These are phyloP conservation scores for Micractinium conductrix DNA, from an alignment of 139 green algal species.

Conservation along the genomic window DNA sequence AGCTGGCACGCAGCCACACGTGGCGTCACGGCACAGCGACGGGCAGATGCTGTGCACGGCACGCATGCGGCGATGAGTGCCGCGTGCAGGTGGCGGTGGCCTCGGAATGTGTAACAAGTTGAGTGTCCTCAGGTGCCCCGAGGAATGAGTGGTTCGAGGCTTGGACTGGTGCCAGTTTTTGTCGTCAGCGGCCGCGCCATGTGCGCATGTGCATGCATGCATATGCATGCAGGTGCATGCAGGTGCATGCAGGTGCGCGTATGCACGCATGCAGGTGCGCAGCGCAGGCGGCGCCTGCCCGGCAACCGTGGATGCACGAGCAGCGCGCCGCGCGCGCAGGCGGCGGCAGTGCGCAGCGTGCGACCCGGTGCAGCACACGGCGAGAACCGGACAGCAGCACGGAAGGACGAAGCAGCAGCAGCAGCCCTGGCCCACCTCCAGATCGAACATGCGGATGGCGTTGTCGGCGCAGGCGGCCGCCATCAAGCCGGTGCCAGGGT, in stretches of 20 bases:
- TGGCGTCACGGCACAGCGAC: background rate
- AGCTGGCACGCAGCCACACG: background rate
- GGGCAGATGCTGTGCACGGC: background rate
- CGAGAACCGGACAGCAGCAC: too few relatives aligned
- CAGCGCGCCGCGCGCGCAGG: too few relatives aligned
- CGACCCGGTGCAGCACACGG: too few relatives aligned
- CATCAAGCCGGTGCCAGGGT: slow-evolving; percentile 55
- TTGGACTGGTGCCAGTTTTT: slow-evolving; percentile 42
- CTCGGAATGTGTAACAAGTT: slow-evolving; percentile 36
- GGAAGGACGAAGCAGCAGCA: background rate
- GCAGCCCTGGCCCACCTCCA: slow-evolving; percentile 22
- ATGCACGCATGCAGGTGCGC: background rate
- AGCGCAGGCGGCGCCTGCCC: background rate
- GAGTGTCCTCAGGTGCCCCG: slow-evolving; percentile 18
- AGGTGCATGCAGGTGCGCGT: too few relatives aligned
- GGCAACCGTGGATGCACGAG: background rate
- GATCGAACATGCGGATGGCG: slow-evolving; percentile 66
- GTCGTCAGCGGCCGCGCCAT: slow-evolving; percentile 10
- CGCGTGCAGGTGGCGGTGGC: background rate
- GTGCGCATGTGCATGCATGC: background rate
- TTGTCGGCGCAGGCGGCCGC: slow-evolving; percentile 70
- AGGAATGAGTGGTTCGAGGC: slow-evolving; percentile 26
- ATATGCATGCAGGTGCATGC: too few relatives aligned
- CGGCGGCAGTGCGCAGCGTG: too few relatives aligned
- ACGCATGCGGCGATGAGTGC: background rate